Conservation (phyloP, 2,329 filamentous ascomycete genomes). For the Colletotrichum melonis region DNA sequence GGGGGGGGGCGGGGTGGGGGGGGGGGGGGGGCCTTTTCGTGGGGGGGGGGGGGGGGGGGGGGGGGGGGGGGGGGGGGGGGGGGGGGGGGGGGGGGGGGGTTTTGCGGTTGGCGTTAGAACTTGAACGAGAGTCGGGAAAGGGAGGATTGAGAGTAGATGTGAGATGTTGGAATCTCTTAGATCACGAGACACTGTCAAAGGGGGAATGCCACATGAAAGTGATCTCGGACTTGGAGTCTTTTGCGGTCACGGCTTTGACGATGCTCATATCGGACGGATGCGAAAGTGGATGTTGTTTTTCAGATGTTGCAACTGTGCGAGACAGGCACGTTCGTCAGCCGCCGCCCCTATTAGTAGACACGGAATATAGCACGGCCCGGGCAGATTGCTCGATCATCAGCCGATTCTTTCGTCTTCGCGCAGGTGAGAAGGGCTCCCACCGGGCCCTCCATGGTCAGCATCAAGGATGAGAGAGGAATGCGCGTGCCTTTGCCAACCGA, state of each 20-base stretch:
- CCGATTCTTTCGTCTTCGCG: neutral
- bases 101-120: neutral
- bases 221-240: neutral
- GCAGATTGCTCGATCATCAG: neutral
- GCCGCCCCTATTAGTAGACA: conserved; percentile 10
- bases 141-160: neutral
- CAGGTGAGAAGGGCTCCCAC: no score
- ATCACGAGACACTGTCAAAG: neutral
- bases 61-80: conserved; percentile 17
- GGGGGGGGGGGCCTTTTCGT: no score
- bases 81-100: conserved; percentile 13
- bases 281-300: neutral
- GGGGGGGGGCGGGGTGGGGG: no score
- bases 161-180: neutral
- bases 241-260: neutral
- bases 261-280: neutral
- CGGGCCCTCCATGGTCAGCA: no score
- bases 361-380: conserved; percentile 19
- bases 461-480: neutral
- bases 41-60: conserved; percentile 17
- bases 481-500: neutral
- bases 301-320: neutral
- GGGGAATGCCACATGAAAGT: neutral
- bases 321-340: neutral
- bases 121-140: neutral